Percentiles rank a stretch among this genome's conserved stretches.
These are phyloP conservation scores for Phytophthora macrochlamydospora DNA, from an alignment of 352 stramenopile species.

Conservation along the genomic window DNA sequence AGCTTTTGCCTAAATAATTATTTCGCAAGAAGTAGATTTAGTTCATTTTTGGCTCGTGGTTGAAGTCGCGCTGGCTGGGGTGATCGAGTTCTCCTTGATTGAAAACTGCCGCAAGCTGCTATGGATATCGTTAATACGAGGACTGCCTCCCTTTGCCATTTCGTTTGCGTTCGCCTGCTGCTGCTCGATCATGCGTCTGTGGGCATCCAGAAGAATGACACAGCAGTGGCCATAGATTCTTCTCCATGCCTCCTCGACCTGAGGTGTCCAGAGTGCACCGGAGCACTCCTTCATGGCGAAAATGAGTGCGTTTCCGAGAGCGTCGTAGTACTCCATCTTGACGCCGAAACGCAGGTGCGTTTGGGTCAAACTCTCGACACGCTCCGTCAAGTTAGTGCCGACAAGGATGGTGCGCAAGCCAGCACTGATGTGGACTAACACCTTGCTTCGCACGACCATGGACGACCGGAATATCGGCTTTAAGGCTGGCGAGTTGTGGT, in stretches of 20 bases:
- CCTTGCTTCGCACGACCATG: slow-evolving; percentile 72
- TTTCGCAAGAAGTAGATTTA: neutral
- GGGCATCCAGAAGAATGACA: slow-evolving; percentile 32
- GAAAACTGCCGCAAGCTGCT: slow-evolving; percentile 8
- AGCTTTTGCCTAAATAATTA: no score
- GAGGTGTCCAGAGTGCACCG: slow-evolving; percentile 40
- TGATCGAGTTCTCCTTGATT: slow-evolving; percentile 25
- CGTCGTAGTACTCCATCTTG: slow-evolving; percentile 87
- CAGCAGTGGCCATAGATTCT: slow-evolving; percentile 48
- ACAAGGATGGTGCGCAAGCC: slow-evolving; percentile 49
- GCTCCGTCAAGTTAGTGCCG: slow-evolving; percentile 61
- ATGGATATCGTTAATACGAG: slow-evolving; percentile 15
- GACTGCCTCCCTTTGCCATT: slow-evolving; percentile 7
- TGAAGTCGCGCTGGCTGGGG: slow-evolving; percentile 6
- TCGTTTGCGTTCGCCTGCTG: neutral
- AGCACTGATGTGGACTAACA: slow-evolving; percentile 89
- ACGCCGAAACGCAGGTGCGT: slow-evolving; percentile 87
- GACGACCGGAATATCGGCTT: slow-evolving; percentile 55
- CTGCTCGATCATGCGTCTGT: slow-evolving; percentile 10
- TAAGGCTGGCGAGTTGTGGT: slow-evolving; percentile 48
- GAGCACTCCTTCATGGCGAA: slow-evolving; percentile 67
- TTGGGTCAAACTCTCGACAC: slow-evolving; percentile 69
- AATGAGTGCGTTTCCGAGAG: slow-evolving; percentile 87
- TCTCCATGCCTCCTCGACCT: slow-evolving; percentile 49
- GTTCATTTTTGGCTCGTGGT: neutral